A percentile compares a stretch with the other conserved stretches of the same genome.
Evolutionary conservation across 805 yeast species (phyloP).

Genomic region (Kazachstania bromeliacearum): DNA sequence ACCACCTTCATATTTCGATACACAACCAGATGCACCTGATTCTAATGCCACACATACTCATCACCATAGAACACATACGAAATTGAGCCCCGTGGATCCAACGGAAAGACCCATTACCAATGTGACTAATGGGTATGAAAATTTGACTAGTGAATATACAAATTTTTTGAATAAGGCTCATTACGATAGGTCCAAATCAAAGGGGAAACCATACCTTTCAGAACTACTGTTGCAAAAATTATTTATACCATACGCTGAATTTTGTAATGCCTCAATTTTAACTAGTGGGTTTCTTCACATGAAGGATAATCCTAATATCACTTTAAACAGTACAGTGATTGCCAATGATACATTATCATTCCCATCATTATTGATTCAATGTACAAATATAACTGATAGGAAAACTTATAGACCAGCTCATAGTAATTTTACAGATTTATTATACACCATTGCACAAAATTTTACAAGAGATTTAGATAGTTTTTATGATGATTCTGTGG

Average conservation of each 20-base stretch:
- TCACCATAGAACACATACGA: too few relatives aligned
- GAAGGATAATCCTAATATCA: neutral
- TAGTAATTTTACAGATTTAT: slow-evolving; percentile 2
- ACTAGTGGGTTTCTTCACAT: slow-evolving; percentile 12
- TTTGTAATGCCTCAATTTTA: slow-evolving; percentile 11
- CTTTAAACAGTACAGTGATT: neutral
- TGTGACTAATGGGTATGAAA: too few relatives aligned
- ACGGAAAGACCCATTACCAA: too few relatives aligned
- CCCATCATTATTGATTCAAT: slow-evolving; percentile 16
- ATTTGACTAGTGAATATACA: too few relatives aligned
- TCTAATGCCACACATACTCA: too few relatives aligned
- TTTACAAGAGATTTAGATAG: neutral
- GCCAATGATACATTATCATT: slow-evolving; percentile 11
- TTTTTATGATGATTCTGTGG: slow-evolving; percentile 1
- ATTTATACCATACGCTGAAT: slow-evolving; percentile 7
- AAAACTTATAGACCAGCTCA: neutral
- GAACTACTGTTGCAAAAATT: slow-evolving; percentile 6
- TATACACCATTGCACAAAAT: slow-evolving; percentile 1
- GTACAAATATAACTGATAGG: slow-evolving; percentile 5
- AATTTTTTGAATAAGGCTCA: too few relatives aligned
- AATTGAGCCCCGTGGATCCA: too few relatives aligned
- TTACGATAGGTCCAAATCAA: too few relatives aligned
- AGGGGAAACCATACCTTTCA: slow-evolving; percentile 5
- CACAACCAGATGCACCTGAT: too few relatives aligned
- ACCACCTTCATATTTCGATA: too few relatives aligned